A percentile compares a stretch with the other conserved stretches of the same genome.
Conservation (phyloP, 1,284 basidiomycete genomes). For the Ganoderma lucidum region DNA sequence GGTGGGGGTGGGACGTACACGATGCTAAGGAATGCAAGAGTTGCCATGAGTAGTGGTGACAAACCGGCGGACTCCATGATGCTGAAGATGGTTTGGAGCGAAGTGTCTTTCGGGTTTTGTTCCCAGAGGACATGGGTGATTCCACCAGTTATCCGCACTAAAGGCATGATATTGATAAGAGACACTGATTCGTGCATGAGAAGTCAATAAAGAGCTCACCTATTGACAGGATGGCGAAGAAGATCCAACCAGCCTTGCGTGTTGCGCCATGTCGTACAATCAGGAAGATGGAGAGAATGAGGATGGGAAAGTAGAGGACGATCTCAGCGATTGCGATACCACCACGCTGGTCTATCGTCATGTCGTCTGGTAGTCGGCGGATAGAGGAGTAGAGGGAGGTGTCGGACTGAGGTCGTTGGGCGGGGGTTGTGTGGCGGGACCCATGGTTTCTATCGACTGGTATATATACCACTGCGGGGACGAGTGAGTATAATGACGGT, state of each 20-base stretch:
- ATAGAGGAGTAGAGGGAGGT: neutral
- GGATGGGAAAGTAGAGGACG: conserved; percentile 27
- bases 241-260: conserved; percentile 27
- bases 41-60: conserved; percentile 59
- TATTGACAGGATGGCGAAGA: conserved; percentile 15
- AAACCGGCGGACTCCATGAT: conserved; percentile 63
- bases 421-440: no score
- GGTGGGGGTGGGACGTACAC: conserved; percentile 52
- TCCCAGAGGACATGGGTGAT: conserved; percentile 63
- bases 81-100: conserved; percentile 58
- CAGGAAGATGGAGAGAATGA: conserved; percentile 19
- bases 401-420: neutral
- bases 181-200: neutral
- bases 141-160: conserved; percentile 65
- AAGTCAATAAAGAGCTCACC: neutral
- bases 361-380: neutral
- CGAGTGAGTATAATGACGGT: neutral
- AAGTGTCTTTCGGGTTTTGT: conserved; percentile 45
- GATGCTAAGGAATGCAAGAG: conserved; percentile 65
- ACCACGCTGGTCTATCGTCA: conserved; percentile 29
- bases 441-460: neutral
- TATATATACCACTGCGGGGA: neutral
- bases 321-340: conserved; percentile 27
- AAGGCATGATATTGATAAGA: neutral
- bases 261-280: conserved; percentile 24